Evolutionary conservation across 2,329 filamentous ascomycete genomes (phyloP).

Genomic region (Ascochyta fabae): DNA sequence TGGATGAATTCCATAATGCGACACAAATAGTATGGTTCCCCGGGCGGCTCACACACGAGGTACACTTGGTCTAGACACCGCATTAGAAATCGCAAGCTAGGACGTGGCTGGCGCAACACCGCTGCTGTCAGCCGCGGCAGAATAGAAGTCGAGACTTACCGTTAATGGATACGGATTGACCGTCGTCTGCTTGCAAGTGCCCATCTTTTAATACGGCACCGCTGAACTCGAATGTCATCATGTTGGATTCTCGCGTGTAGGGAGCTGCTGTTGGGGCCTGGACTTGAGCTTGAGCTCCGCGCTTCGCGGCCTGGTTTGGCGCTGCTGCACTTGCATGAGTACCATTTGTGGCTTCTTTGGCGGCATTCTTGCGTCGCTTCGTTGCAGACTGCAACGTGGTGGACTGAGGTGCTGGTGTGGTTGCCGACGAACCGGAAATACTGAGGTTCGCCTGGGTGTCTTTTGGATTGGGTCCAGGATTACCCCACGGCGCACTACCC

Average conservation of each 20-base stretch:
- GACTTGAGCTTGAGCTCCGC: slow-evolving; percentile 45
- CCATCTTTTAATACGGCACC: slow-evolving; percentile 74
- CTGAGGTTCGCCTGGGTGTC: slow-evolving; percentile 41
- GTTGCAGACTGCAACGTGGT: slow-evolving; percentile 49
- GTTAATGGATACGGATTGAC: slow-evolving; percentile 81
- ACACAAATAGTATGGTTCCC: slow-evolving; percentile 96
- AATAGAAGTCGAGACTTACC: slow-evolving; percentile 62
- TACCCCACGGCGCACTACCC: slow-evolving; percentile 49
- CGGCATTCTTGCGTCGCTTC: slow-evolving; percentile 85
- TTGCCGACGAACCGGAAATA: slow-evolving; percentile 65
- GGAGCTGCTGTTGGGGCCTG: slow-evolving; percentile 50
- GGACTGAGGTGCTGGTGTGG: slow-evolving; percentile 53
- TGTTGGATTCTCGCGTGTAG: slow-evolving; percentile 71
- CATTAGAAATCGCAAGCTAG: slow-evolving; percentile 46
- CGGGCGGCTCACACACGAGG: slow-evolving; percentile 94
- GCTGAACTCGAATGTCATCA: slow-evolving; percentile 84
- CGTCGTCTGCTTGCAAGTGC: slow-evolving; percentile 87
- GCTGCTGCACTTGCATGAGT: slow-evolving; percentile 45
- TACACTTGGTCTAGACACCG: slow-evolving; percentile 78
- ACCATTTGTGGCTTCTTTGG: slow-evolving; percentile 44
- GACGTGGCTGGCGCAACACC: slow-evolving; percentile 40
- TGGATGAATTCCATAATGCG: slow-evolving; percentile 99
- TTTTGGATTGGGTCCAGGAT: slow-evolving; percentile 43
- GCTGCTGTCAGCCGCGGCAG: slow-evolving; percentile 30
- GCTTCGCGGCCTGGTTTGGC: slow-evolving; percentile 48